Percentiles rank a stretch among this genome's conserved stretches.
These are phyloP conservation scores for Diospyros kaki DNA, from an alignment of 148 eudicot genomes.

Conservation along the genomic window DNA sequence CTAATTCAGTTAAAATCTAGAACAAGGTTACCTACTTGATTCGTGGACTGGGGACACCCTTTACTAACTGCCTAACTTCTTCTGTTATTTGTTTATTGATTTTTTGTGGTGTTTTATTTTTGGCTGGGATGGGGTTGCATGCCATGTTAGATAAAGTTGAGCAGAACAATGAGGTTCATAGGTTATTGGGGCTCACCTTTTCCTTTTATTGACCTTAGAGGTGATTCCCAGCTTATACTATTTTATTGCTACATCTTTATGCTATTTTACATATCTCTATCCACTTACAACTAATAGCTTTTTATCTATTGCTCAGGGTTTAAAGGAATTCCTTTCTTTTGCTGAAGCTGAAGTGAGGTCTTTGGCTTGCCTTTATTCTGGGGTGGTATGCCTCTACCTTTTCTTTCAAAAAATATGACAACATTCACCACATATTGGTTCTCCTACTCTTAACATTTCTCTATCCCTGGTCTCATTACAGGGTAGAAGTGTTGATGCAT, in stretches of 20 bases:
- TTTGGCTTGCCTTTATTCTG: constrained; percentile 22
- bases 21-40: too few relatives aligned
- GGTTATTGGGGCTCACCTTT: too few relatives aligned
- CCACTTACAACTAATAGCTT: neutral
- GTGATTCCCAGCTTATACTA: neutral
- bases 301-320: neutral
- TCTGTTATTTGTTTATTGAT: too few relatives aligned
- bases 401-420: neutral
- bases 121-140: too few relatives aligned
- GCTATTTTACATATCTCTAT: neutral
- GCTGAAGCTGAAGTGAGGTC: constrained; percentile 30
- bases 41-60: too few relatives aligned
- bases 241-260: neutral
- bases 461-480: neutral
- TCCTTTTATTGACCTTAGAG: too few relatives aligned
- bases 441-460: neutral
- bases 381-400: constrained; percentile 19
- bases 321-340: constrained; percentile 22
- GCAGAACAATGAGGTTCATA: too few relatives aligned
- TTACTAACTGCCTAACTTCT: too few relatives aligned
- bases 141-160: too few relatives aligned
- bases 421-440: neutral
- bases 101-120: too few relatives aligned
- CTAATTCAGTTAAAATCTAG: too few relatives aligned
- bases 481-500: constrained; percentile 29